Evolutionary conservation across 2,329 filamentous ascomycete genomes (phyloP), one percentile per base, ranked within the genome.

Genomic region (Aspergillus udagawae): DNA sequence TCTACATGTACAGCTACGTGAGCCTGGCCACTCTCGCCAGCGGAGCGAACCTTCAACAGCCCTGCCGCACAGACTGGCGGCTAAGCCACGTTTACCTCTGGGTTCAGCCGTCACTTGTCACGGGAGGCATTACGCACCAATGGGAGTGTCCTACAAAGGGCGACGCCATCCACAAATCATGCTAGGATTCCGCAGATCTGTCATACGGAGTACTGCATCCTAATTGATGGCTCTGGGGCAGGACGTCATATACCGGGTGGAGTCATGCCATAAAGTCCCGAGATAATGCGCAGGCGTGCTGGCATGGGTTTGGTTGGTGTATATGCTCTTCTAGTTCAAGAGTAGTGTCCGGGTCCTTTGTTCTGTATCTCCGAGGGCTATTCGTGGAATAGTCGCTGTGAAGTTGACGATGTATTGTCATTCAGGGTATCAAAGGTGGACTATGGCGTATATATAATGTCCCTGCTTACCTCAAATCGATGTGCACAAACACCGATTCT

Each of bases 241-340:
- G 29, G 29, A 32, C 3, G 10, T 32, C 10, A 32, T 12, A 32
- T 10, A 3, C 29, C 3, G 4, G 29, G 29, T 10, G 29, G 29
- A 32, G 29, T 32, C 10, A 12, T 32, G 10, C 4, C 10, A 2
- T 10, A 12, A 4, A 32, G 4, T 12, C 10, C 10, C 29, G 4
- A 32, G 29, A 12, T 32, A 1, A 32, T 32, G 29, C 10, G 10
- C 29, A 32, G 29, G 29, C 29, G 10, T 63, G 53, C 59, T 57
- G 6, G n/a, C 21, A 4, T 63, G 59, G 61, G 54, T 45, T 29
- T 49, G 49, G 9, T 8, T 47, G 3, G 29, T 61, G 27, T 54
- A 55, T 38, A 4, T 56, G 17, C n/a, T 57, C 12, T 32, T 63
- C 53, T 63, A 62, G 45, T 7, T 44, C 17, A 20, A 23, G 20